These are phyloP conservation scores for Przewalskia tangutica DNA, from an alignment of 257 asterid species.

Conservation along the genomic window DNA sequence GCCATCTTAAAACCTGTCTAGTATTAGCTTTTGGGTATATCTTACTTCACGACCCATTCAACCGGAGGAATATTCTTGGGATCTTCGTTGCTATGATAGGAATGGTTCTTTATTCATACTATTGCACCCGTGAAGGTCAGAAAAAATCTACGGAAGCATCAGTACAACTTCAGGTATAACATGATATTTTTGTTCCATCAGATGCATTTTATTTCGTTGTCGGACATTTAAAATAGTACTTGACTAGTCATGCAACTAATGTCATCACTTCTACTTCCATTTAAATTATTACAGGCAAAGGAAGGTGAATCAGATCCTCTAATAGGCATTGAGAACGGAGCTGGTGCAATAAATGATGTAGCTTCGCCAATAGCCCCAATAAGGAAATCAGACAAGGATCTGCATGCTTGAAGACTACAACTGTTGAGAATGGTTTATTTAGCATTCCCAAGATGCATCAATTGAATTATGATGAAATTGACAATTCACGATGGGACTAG, in stretches of 20 bases:
- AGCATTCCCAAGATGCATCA: constrained; percentile 5
- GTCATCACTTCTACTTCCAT: too few relatives aligned
- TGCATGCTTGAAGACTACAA: constrained; percentile 14
- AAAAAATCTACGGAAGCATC: constrained; percentile 36
- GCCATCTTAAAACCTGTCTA: constrained; percentile 71
- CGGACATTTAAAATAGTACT: neutral
- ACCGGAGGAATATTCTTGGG: constrained; percentile 60
- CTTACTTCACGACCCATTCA: constrained; percentile 51
- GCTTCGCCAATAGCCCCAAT: constrained; percentile 34
- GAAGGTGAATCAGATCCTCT: constrained; percentile 65
- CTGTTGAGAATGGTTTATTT: neutral
- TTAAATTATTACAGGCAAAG: constrained; percentile 26
- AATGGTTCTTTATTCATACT: constrained; percentile 59
- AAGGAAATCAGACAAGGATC: constrained; percentile 36
- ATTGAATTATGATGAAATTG: constrained; percentile 1
- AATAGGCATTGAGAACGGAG: constrained; percentile 42
- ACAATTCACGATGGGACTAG: constrained; percentile 5
- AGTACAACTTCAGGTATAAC: constrained; percentile 40
- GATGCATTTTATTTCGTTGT: neutral
- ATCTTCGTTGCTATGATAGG: constrained; percentile 53
- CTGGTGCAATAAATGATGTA: constrained; percentile 26
- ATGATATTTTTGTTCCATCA: constrained; percentile 4
- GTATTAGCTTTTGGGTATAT: constrained; percentile 57
- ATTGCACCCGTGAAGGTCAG: constrained; percentile 43
- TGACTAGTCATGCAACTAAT: neutral